Base-by-base conservation (phyloP, 352 stramenopile species). In the Paralagenidium karlingii region DNA sequence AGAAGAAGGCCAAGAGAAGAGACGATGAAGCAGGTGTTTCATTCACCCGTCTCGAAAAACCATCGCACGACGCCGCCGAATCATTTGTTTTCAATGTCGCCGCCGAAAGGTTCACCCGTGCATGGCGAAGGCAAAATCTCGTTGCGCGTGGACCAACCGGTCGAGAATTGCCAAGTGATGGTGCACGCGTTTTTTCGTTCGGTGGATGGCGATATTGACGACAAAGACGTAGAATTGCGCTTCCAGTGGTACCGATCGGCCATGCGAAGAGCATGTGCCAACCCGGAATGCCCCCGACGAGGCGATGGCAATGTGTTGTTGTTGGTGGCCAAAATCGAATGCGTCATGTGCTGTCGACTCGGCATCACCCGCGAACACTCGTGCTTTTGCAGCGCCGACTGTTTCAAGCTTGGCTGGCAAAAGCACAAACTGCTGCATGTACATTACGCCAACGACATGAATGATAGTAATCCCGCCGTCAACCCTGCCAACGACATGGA, bases 101-200 rank as follows among this genome's bases (percentile, higher is more conserved):
- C 69, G 24, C 51, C 57, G 12, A 74, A 58, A 43, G 65, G 62
- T 8, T 84, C 67, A n/a, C 67, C 67, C 21, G 43, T 76, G 39
- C 51, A 62, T 34, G 62, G 66, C n/a, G 68, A 85, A 45, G 65
- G 65, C 33, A 73, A 76, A 49, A 80, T 85, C 45, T 85, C 71
- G 19, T 51, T 85, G 37, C 68, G 71, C 19, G 68, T 85, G 18
- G 71, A 85, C 41, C 71, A 85, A 49, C 71, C 71, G 3, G 67
- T 85, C 24, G 68, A 79, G 39, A 58, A 62, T 38, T 85, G 71
- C 45, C 50, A 55, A 34, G 70, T 85, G 41, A 75, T 71, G 61
- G 78, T 68, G 45, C 71, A 85, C 47, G 66, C 68, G n/a, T 85
- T 85, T 47, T 85, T 81, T 38, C 70, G 70, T 24, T 81, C 68